A percentile compares a stretch with the other conserved stretches of the same genome.
These are phyloP conservation scores for Microthlaspi erraticum DNA, from an alignment of 345 rosid genomes.

Conservation along the genomic window DNA sequence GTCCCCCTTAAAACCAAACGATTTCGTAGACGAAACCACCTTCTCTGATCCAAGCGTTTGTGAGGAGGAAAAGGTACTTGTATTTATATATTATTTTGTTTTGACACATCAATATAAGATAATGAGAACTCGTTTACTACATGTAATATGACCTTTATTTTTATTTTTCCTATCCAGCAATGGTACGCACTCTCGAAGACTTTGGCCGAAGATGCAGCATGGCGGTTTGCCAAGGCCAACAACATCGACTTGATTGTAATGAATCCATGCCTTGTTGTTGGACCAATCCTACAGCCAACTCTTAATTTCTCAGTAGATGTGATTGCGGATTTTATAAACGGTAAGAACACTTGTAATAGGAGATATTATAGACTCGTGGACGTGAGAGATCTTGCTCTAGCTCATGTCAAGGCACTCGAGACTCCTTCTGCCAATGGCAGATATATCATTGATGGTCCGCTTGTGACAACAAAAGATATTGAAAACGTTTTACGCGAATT, in stretches of 20 bases:
- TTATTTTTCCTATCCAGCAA: conserved; percentile 8
- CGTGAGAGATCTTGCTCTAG: conserved; percentile 6
- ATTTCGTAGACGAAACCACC: no score
- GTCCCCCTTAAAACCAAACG: background rate
- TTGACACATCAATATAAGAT: background rate
- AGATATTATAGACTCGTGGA: background rate
- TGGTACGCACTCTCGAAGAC: conserved; percentile 48
- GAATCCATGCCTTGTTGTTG: conserved; percentile 20
- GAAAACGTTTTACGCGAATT: no score
- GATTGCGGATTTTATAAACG: conserved; percentile 29
- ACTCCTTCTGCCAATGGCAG: conserved; percentile 10
- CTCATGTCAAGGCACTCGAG: conserved; percentile 17
- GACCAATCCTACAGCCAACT: conserved; percentile 46
- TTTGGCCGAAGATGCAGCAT: conserved; percentile 50
- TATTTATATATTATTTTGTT: background rate
- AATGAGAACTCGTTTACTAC: background rate
- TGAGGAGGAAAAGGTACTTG: no score
- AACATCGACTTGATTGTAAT: conserved; percentile 40
- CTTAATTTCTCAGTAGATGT: conserved; percentile 28
- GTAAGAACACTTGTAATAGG: conserved; percentile 6
- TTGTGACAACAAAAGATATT: background rate
- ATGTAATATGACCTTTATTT: background rate
- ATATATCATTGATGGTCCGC: background rate
- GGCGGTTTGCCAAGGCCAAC: conserved; percentile 44
- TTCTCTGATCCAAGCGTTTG: no score